These are phyloP conservation scores for Dendrobium chrysotoxum DNA, from an alignment of 106 monocot genomes.

Conservation along the genomic window DNA sequence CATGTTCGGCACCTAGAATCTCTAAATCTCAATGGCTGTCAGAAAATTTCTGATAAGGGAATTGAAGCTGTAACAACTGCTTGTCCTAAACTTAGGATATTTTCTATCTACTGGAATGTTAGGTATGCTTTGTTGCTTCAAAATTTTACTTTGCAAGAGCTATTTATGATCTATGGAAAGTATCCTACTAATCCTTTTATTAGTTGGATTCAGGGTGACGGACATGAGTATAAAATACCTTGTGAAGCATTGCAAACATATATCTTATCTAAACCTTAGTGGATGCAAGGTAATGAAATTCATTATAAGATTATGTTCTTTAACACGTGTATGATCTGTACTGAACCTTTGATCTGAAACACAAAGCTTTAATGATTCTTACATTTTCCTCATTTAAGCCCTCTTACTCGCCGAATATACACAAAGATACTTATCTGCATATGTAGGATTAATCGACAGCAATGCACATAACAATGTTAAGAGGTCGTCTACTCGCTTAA, in stretches of 20 bases:
- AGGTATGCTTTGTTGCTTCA: constrained; percentile 32
- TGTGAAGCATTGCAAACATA: constrained; percentile 47
- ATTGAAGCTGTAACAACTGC: constrained; percentile 64
- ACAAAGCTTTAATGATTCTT: neutral
- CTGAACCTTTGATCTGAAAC: neutral
- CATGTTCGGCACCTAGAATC: constrained; percentile 38
- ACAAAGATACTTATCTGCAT: neutral
- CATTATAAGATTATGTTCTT: neutral
- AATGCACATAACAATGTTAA: neutral
- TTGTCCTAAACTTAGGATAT: constrained; percentile 52
- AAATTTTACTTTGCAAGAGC: neutral
- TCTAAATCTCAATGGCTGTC: constrained; percentile 90
- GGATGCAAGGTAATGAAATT: constrained; percentile 77
- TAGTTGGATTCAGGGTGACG: constrained; percentile 48
- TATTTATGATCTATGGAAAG: neutral
- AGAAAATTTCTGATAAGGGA: constrained; percentile 81
- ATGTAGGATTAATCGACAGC: neutral
- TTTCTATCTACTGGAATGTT: constrained; percentile 93
- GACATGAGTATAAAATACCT: constrained; percentile 50
- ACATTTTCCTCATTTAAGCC: neutral
- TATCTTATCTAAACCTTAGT: constrained; percentile 75
- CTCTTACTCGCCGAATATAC: neutral
- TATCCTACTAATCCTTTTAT: neutral
- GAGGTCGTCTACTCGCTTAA: neutral
- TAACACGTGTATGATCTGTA: neutral